Evolutionary conservation across 2,329 filamentous ascomycete species (phyloP).

Genomic region (Keithomyces neogunnii): DNA sequence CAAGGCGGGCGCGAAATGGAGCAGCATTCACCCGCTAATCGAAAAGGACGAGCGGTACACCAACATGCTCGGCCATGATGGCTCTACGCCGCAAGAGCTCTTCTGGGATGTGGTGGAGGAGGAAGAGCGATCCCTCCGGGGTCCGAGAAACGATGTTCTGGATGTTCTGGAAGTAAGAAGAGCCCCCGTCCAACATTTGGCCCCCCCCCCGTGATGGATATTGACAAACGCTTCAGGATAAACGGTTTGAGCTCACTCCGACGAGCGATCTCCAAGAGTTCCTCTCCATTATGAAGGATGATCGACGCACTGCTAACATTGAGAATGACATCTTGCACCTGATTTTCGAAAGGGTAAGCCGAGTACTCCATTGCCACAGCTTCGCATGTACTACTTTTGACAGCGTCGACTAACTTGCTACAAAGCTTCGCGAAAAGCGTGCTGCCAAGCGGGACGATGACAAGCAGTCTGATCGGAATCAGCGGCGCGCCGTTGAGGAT

Average conservation of each 20-base stretch:
- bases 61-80: constrained; percentile 73
- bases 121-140: constrained; percentile 79
- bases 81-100: constrained; percentile 79
- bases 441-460: constrained; percentile 77
- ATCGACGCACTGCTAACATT: constrained; percentile 82
- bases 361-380: background rate
- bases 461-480: constrained; percentile 74
- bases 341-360: constrained; percentile 70
- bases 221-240: constrained; percentile 50
- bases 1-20: constrained; percentile 87
- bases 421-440: constrained; percentile 74
- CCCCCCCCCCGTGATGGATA: background rate
- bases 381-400: background rate
- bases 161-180: constrained; percentile 76
- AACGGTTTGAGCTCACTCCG: constrained; percentile 81
- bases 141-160: constrained; percentile 71
- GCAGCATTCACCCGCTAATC: constrained; percentile 64
- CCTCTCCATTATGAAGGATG: constrained; percentile 68
- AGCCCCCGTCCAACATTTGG: background rate
- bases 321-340: constrained; percentile 68
- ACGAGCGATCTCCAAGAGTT: constrained; percentile 89
- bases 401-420: constrained; percentile 8
- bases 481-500: constrained; percentile 76
- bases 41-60: constrained; percentile 75
- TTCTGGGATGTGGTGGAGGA: constrained; percentile 97